These are phyloP conservation scores for Fraxinus quadrangulata DNA, from an alignment of 257 asterid genomes.

Conservation along the genomic window DNA sequence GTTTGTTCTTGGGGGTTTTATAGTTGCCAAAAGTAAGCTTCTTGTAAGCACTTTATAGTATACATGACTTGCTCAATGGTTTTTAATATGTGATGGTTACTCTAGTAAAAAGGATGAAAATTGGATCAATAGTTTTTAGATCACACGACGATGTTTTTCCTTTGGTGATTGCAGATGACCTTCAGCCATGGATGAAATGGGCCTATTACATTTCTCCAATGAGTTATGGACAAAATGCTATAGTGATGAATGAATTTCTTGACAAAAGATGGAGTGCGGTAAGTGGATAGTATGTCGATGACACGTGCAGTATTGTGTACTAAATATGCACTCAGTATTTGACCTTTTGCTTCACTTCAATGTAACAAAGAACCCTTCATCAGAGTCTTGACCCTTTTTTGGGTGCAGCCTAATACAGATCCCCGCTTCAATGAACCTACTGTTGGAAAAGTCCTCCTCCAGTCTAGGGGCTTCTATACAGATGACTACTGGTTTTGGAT, in stretches of 20 bases:
- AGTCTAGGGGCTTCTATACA: conserved; percentile 47
- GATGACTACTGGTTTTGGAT: conserved; percentile 54
- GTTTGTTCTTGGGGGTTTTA: conserved; percentile 49
- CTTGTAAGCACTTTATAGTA: not conserved
- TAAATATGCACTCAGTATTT: not conserved
- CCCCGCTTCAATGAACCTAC: conserved; percentile 40
- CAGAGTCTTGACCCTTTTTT: not conserved
- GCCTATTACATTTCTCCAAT: conserved; percentile 54
- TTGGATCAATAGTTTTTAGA: not conserved
- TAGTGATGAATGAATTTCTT: conserved; percentile 51
- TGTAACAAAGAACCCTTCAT: not conserved
- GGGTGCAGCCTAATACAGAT: conserved; percentile 56
- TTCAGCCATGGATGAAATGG: conserved; percentile 51
- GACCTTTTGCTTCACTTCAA: not conserved
- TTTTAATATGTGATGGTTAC: not conserved
- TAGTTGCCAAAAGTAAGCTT: conserved; percentile 48
- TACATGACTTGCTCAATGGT: not conserved
- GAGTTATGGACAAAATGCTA: conserved; percentile 61
- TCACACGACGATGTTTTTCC: conserved; percentile 1
- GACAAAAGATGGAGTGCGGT: conserved; percentile 55
- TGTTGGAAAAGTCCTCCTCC: conserved; percentile 56
- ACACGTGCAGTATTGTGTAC: not conserved
- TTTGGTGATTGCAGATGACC: conserved; percentile 39
- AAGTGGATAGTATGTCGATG: conserved; percentile 23
- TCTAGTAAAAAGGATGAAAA: not conserved